phyloP scores from a whole-genome alignment of 371 early-diverging fungal genomes.

The Parasitella parasitica region DNA sequence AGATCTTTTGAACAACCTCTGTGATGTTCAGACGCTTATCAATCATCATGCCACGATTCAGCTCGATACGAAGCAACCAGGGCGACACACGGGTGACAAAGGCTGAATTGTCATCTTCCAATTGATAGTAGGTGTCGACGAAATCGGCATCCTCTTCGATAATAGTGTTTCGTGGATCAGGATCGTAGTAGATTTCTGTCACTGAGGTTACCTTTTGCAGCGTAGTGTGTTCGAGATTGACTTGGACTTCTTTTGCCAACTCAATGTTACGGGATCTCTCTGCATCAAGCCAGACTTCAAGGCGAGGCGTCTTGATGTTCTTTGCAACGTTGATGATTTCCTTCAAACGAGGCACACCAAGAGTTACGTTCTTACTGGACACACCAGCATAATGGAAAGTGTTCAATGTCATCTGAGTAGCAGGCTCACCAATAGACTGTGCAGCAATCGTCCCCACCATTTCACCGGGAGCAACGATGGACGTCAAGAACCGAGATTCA shows the following conservation, averaged over 20 bases:
- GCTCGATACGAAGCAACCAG: slow-evolving; percentile 94
- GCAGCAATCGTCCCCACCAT: slow-evolving; percentile 99
- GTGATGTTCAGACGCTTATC: slow-evolving; percentile 91
- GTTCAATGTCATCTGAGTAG: slow-evolving; percentile 99
- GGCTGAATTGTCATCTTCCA: slow-evolving; percentile 74
- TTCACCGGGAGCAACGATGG: slow-evolving; percentile 96
- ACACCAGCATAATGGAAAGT: slow-evolving; percentile 99
- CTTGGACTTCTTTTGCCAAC: slow-evolving; percentile 90
- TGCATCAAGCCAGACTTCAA: slow-evolving; percentile 84
- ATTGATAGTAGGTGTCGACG: slow-evolving; percentile 87
- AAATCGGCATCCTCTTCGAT: slow-evolving; percentile 95
- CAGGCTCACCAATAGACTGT: slow-evolving; percentile 99
- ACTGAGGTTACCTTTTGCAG: slow-evolving; percentile 80
- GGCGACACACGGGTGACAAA: slow-evolving; percentile 73
- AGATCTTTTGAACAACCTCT: slow-evolving; percentile 72
- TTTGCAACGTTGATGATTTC: slow-evolving; percentile 99
- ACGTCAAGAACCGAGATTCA: slow-evolving; percentile 83
- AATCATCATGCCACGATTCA: slow-evolving; percentile 87
- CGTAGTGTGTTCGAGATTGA: slow-evolving; percentile 91
- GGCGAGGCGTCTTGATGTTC: slow-evolving; percentile 96
- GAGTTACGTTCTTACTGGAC: slow-evolving; percentile 94
- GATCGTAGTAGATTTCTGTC: slow-evolving; percentile 98
- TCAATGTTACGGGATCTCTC: slow-evolving; percentile 79
- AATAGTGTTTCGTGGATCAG: slow-evolving; percentile 82
- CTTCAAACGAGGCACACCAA: slow-evolving; percentile 99